phyloP scores from a whole-genome alignment of 2,329 filamentous ascomycete genomes.

The Exophiala dermatitidis region DNA sequence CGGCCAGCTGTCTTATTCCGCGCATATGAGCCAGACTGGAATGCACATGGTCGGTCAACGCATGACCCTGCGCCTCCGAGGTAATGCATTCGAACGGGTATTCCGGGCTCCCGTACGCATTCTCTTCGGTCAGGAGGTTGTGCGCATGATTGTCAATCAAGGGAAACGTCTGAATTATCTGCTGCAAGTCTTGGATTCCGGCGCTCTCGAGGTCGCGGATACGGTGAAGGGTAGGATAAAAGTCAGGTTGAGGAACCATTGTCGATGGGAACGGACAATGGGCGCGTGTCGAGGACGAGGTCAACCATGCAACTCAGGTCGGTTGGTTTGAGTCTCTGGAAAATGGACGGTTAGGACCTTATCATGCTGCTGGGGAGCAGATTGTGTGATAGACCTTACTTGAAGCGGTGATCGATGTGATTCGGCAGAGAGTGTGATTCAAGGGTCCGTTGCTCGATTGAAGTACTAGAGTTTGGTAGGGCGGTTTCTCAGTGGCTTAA shows the following conservation, averaged over 20 bases:
- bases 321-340: neutral
- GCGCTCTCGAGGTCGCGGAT: constrained; percentile 22
- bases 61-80: constrained; percentile 64
- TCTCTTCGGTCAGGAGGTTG: constrained; percentile 35
- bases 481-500: neutral
- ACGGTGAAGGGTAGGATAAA: constrained; percentile 31
- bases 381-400: neutral
- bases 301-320: neutral
- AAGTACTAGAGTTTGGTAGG: neutral
- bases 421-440: too few relatives aligned
- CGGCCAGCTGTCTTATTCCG: constrained; percentile 60
- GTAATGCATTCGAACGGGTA: constrained; percentile 56
- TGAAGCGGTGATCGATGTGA: neutral
- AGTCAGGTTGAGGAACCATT: constrained; percentile 19
- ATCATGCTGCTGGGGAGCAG: neutral
- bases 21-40: constrained; percentile 63
- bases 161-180: constrained; percentile 36
- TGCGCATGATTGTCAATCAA: constrained; percentile 46
- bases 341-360: neutral
- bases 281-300: neutral
- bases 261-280: constrained; percentile 48
- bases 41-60: constrained; percentile 51
- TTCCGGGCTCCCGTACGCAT: constrained; percentile 27
- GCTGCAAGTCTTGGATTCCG: constrained; percentile 30
- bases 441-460: too few relatives aligned